Conservation (phyloP, 257 asterid genomes). For the Capsicum chinense region DNA sequence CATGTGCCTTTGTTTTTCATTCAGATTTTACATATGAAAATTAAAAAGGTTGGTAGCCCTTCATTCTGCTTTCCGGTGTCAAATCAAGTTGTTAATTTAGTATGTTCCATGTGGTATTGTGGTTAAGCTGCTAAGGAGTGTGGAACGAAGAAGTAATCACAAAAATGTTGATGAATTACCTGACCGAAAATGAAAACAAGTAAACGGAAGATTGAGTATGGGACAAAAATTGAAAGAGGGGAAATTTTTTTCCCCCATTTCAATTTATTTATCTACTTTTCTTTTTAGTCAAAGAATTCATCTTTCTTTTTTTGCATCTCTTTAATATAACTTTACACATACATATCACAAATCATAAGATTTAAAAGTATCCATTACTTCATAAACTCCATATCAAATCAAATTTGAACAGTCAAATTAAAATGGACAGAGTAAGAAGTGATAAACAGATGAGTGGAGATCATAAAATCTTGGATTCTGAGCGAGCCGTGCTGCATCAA, state of each 20-base stretch:
- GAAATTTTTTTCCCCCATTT: no score
- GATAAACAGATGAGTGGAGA: background rate
- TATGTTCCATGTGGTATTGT: background rate
- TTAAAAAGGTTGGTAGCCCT: background rate
- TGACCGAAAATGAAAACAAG: background rate
- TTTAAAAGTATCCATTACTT: no score
- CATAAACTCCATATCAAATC: no score
- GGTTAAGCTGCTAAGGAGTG: background rate
- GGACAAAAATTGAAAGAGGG: background rate
- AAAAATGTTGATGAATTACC: background rate
- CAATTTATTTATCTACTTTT: no score
- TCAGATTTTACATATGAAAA: background rate
- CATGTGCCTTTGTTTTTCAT: background rate
- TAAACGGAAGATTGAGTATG: background rate
- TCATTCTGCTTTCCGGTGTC: background rate
- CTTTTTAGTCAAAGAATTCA: background rate
- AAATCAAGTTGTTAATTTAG: background rate
- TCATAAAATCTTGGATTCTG: slow-evolving; percentile 31
- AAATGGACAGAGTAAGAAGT: background rate
- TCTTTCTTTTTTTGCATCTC: background rate
- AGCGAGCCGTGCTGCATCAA: slow-evolving; percentile 53
- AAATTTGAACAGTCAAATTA: background rate
- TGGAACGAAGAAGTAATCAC: background rate
- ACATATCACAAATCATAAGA: no score
- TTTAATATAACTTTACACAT: no score